Evolutionary conservation across 2,329 filamentous ascomycete species (phyloP).

Genomic region (Xylaria sp.): DNA sequence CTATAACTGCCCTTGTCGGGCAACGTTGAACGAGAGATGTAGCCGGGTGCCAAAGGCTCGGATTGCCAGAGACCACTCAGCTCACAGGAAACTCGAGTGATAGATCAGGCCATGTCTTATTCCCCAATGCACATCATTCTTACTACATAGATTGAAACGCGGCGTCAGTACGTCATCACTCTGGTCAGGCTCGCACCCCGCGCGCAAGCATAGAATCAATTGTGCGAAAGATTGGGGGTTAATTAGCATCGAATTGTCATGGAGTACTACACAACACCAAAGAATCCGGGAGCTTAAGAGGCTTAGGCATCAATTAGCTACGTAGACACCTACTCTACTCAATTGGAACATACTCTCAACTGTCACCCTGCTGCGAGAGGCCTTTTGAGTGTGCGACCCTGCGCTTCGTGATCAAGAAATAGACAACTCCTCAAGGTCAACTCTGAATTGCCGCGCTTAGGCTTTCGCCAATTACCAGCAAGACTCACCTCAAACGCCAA

Average conservation of each 20-base stretch:
- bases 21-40: not conserved
- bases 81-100: not conserved
- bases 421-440: not conserved
- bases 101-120: constrained; percentile 2
- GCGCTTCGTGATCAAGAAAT: not conserved
- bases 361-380: not conserved
- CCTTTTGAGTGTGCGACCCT: not conserved
- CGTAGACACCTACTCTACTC: not conserved
- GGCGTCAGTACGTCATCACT: constrained; percentile 6
- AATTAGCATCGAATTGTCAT: not conserved
- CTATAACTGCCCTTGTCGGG: constrained; percentile 11
- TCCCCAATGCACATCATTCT: constrained; percentile 4
- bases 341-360: too few species aligned
- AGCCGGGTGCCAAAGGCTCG: constrained; percentile 1
- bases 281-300: too few species aligned
- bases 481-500: not conserved
- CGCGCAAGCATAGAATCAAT: not conserved
- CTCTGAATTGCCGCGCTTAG: too few species aligned
- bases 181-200: not conserved
- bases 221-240: not conserved
- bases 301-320: not conserved
- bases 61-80: constrained; percentile 13
- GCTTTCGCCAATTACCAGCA: too few species aligned
- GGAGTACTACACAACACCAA: too few species aligned
- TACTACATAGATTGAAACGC: not conserved